These are phyloP conservation scores for Blakeslea trispora DNA, from an alignment of 371 early-diverging fungal genomes.

Conservation along the genomic window DNA sequence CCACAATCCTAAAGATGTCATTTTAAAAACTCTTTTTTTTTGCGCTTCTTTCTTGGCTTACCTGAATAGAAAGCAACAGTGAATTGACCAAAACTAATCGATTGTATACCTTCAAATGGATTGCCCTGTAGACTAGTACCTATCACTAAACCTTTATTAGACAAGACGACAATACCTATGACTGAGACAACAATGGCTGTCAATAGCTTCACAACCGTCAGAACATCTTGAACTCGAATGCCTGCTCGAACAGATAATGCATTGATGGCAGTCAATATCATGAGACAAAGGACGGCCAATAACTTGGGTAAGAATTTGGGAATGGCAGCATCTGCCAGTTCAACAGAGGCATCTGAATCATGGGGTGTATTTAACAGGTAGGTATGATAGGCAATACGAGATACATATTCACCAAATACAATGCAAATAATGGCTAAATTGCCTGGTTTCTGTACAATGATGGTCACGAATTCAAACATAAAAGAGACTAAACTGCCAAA, in stretches of 20 bases:
- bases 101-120: slow-evolving; percentile 60
- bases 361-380: slow-evolving; percentile 51
- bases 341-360: slow-evolving; percentile 46
- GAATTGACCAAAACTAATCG: slow-evolving; percentile 66
- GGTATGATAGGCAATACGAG: slow-evolving; percentile 63
- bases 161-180: slow-evolving; percentile 73
- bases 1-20: slow-evolving; percentile 72
- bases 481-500: slow-evolving; percentile 82
- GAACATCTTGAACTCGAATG: slow-evolving; percentile 76
- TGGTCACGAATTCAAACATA: slow-evolving; percentile 78
- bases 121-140: slow-evolving; percentile 64
- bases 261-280: slow-evolving; percentile 71
- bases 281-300: slow-evolving; percentile 66
- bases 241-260: slow-evolving; percentile 72
- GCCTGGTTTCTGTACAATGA: slow-evolving; percentile 71
- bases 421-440: slow-evolving; percentile 77
- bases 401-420: slow-evolving; percentile 78
- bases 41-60: no score
- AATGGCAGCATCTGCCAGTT: slow-evolving; percentile 51
- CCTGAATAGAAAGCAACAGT: slow-evolving; percentile 79
- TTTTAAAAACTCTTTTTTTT: no score
- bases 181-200: slow-evolving; percentile 77
- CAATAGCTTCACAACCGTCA: slow-evolving; percentile 81
- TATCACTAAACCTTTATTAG: slow-evolving; percentile 51
- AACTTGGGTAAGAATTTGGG: slow-evolving; percentile 67